Evolutionary conservation across 495 filamentous ascomycete species (phyloP).

Genomic region (Neurospora sp.): DNA sequence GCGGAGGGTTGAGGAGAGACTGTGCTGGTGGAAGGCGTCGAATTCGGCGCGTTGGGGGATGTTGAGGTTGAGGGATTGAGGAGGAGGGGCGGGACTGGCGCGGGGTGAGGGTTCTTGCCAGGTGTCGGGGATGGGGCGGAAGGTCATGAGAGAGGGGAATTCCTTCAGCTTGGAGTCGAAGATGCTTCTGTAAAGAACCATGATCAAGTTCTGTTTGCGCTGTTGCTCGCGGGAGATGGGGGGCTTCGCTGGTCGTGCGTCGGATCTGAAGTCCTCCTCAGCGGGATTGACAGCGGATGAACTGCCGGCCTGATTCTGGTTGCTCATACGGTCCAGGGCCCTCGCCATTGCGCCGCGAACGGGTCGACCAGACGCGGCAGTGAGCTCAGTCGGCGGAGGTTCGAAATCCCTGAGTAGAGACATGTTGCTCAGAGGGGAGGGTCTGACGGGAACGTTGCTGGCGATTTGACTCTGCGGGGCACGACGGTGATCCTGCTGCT

Average conservation of each 20-base stretch:
- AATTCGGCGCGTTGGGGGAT: neutral
- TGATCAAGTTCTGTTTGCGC: neutral
- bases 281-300: neutral
- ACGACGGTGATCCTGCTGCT: neutral
- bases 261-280: neutral
- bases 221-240: neutral
- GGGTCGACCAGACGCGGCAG: neutral
- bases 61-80: neutral
- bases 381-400: neutral
- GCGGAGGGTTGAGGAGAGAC: neutral
- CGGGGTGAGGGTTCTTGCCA: neutral
- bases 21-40: neutral
- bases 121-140: neutral
- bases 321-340: neutral
- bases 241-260: neutral
- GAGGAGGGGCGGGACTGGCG: neutral
- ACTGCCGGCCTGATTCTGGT: neutral
- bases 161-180: neutral
- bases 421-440: neutral
- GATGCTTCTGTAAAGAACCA: neutral
- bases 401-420: neutral
- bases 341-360: neutral
- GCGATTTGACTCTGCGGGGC: neutral
- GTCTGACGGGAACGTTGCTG: neutral
- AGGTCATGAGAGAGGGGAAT: neutral